Evolutionary conservation across 2,329 filamentous ascomycete species (phyloP), one percentile per base, ranked within the genome.

Genomic region (Cercospora sp.): DNA sequence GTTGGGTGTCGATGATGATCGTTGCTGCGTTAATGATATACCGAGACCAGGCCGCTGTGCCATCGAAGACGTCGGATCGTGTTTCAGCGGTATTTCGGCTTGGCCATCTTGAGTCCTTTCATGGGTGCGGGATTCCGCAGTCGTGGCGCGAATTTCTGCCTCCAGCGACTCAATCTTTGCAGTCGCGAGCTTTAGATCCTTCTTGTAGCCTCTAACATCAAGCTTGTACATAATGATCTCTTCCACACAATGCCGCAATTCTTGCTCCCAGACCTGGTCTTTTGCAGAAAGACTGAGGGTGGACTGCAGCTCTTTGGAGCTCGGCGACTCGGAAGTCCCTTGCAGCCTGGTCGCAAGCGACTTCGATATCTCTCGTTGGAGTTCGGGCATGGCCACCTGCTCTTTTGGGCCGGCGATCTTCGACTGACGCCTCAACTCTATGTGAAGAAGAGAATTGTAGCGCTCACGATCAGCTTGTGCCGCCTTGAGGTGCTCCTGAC

Each of bases 181-280:
- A 16, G 75, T 71, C 5, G 74, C 76, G 7, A 68, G 73, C 66
- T 71, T 75, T 16, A 80, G 70, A 34, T 79, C 77, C 61, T 79
- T 78, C 70, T 80, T 82, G 74, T 83, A 85, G 16, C 81, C 81
- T 62, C 79, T 80, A 63, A 83, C 78, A 63, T 85, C 83, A 32
- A 84, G 78, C 71, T 84, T 84, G 76, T 83, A 84, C 61, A 82
- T 78, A 26, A 84, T 80, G 64, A 83, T 83, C 59, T 85, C 82
- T n/a, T 80, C 74, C 37, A 84, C 76, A 57, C 71, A 76, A 40
- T 75, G 67, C 58, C 75, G 62, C 7, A 75, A 60, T 53, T 75
- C 72, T 51, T 68, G 66, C 63, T 75, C 74, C 61, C 84, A 70
- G 16, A 61, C 26, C 21, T 57, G 49, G 37, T n/a, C 30, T n/a